phyloP scores from a whole-genome alignment of 345 rosid genomes.

The Salix purpurea region DNA sequence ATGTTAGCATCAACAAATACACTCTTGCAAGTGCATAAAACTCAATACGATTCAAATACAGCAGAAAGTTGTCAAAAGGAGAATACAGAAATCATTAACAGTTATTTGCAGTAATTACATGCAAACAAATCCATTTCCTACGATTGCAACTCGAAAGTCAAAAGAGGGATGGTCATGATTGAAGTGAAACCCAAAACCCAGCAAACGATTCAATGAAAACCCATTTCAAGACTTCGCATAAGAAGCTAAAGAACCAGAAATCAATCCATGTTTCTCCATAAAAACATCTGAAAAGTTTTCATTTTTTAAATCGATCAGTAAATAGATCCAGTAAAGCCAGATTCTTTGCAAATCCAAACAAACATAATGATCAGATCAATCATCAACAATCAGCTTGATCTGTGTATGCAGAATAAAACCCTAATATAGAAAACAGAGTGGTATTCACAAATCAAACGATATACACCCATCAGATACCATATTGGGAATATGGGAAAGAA shows the following conservation, averaged over 20 bases:
- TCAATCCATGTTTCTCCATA: not conserved
- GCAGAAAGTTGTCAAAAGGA: not conserved
- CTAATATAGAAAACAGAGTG: not conserved
- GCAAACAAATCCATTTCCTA: slow-evolving; percentile 3
- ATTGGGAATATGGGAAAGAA: not conserved
- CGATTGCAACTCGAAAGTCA: not conserved
- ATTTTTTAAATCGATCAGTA: not conserved
- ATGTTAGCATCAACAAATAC: not conserved
- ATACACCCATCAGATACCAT: slow-evolving; percentile 23
- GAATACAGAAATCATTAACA: not conserved
- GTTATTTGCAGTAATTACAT: not conserved
- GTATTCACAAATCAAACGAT: not conserved
- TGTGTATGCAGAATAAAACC: not conserved
- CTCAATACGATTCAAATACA: not conserved
- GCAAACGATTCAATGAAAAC: not conserved
- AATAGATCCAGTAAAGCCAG: not conserved
- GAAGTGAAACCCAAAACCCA: not conserved
- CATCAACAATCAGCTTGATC: not conserved
- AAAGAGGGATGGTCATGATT: not conserved
- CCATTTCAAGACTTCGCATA: not conserved
- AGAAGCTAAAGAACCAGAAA: not conserved
- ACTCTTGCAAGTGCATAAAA: not conserved
- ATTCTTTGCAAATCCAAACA: not conserved
- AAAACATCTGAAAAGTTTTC: not conserved
- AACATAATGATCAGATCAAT: not conserved